Conservation (phyloP, 2,329 filamentous ascomycete species). For the Colletotrichum brevisporum region DNA sequence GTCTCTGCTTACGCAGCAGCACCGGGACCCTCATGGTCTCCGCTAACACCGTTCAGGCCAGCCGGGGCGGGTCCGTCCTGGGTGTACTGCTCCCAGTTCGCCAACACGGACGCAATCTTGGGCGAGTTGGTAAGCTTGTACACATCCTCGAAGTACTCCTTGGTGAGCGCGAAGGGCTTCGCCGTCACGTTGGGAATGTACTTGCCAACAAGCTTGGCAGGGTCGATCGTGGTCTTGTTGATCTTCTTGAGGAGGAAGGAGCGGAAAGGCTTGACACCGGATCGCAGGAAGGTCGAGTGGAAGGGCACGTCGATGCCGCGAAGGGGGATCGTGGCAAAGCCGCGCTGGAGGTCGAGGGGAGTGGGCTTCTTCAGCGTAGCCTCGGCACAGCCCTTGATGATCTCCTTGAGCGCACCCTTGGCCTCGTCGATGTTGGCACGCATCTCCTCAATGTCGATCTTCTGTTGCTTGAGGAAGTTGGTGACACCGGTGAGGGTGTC, state of each 20-base stretch:
- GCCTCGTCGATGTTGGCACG: slow-evolving; percentile 93
- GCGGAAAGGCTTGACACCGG: slow-evolving; percentile 98
- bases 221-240: slow-evolving; percentile 98
- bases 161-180: slow-evolving; percentile 93
- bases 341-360: slow-evolving; percentile 91
- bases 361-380: slow-evolving; percentile 90
- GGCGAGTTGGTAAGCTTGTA: slow-evolving; percentile 91
- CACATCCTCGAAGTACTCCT: slow-evolving; percentile 99
- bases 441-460: slow-evolving; percentile 95
- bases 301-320: slow-evolving; percentile 98
- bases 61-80: slow-evolving; percentile 62
- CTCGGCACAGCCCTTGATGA: slow-evolving; percentile 90
- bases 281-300: slow-evolving; percentile 98
- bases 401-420: slow-evolving; percentile 89
- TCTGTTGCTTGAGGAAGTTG: slow-evolving; percentile 96
- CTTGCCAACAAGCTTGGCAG: slow-evolving; percentile 95
- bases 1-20: slow-evolving; percentile 53
- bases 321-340: slow-evolving; percentile 96
- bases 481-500: slow-evolving; percentile 83
- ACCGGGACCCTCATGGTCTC: slow-evolving; percentile 58
- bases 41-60: slow-evolving; percentile 52
- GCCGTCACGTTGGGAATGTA: slow-evolving; percentile 99
- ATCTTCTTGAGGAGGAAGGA: slow-evolving; percentile 99
- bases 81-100: slow-evolving; percentile 85
- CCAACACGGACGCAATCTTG: slow-evolving; percentile 83